Base-by-base conservation (phyloP, 177 flowering plant species). In the Tripterygium wilfordii region DNA sequence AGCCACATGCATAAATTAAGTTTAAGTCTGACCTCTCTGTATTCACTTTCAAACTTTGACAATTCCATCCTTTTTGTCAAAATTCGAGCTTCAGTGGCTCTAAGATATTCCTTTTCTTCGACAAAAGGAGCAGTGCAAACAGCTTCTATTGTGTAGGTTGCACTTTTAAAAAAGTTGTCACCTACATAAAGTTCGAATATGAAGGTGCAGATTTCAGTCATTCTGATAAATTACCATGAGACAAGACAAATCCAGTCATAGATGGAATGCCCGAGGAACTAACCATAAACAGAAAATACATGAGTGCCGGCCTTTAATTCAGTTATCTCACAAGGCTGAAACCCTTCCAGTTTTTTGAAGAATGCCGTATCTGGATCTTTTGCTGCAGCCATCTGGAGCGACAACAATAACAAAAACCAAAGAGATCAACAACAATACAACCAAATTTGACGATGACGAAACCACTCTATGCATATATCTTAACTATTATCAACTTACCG, bases 201-300 rank as follows among this genome's bases (percentile, higher is more conserved):
- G 39, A 29, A 38, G 3, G 23, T n/a, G 33, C 18, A 47, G 17
- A 46, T 27, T 14, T 5, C 10, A 17, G 20, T n/a, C n/a, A n/a
- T n/a, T n/a, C n/a, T n/a, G n/a, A n/a, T n/a, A n/a, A n/a, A n/a
- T n/a, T n/a, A n/a, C n/a, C n/a, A n/a, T n/a, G n/a, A 3, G 24
- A 32, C 9, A 14, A 19, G 14, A 18, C 8, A 21, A 14, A 19
- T 23, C 16, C 36, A 23, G n/a, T n/a, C n/a, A n/a, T n/a, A n/a
- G n/a, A n/a, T n/a, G n/a, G n/a, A n/a, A n/a, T n/a, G n/a, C n/a
- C n/a, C n/a, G 1, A 61, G 22, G 45, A 54, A 61, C 79, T 58
- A 43, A 92, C 99, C 99, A 83, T 94, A 94, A 57, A 94, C 88
- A 52, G 95, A 89, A 77, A 89, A 94, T 12, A 75, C 63, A 64